Percentiles rank a stretch among this genome's conserved stretches.
These are phyloP conservation scores for Plasmodium vinckei DNA, from an alignment of 169 alveolate genomes.

Conservation along the genomic window DNA sequence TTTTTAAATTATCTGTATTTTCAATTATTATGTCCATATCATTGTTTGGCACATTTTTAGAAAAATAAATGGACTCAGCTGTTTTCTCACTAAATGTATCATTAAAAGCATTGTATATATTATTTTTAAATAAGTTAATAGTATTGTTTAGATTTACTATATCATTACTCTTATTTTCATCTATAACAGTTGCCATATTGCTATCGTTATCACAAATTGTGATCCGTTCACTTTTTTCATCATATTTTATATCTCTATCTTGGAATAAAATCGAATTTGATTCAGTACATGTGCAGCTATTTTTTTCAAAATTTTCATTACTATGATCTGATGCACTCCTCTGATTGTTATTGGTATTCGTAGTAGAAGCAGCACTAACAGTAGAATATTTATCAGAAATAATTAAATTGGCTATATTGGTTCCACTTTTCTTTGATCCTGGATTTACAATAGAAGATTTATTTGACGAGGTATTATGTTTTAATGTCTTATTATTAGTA, in stretches of 20 bases:
- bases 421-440: conserved; percentile 4
- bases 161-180: conserved; percentile 14
- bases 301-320: conserved; percentile 17
- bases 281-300: background rate
- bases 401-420: conserved; percentile 9
- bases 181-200: background rate
- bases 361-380: too few species aligned
- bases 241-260: conserved; percentile 1
- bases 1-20: conserved; percentile 3
- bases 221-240: conserved; percentile 3
- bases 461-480: background rate
- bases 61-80: background rate
- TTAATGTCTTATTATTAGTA: background rate
- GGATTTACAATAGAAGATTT: background rate
- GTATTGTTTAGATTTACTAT: conserved; percentile 28
- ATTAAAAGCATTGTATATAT: conserved; percentile 28
- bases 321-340: background rate
- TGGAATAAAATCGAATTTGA: conserved; percentile 7
- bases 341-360: conserved; percentile 4
- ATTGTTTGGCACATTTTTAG: background rate
- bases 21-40: conserved; percentile 13
- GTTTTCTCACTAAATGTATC: conserved; percentile 20
- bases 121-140: conserved; percentile 38
- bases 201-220: background rate
- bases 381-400: conserved; percentile 9